Percentiles rank a stretch among this genome's conserved stretches.
Conservation (phyloP, 1,284 basidiomycete genomes). For the Athelia sp. region DNA sequence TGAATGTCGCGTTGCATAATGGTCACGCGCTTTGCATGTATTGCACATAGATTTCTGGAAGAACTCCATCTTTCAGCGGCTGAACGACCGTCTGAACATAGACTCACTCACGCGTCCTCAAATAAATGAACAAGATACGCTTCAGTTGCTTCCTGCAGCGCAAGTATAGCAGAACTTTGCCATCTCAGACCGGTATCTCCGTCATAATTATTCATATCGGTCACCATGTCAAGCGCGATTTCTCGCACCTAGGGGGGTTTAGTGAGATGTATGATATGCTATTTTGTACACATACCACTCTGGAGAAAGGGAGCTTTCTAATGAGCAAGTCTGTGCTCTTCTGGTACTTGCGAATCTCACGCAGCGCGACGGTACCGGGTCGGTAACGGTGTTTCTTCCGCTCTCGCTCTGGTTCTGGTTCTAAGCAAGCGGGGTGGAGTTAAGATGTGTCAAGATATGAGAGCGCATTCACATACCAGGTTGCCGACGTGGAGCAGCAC, state of each 20-base stretch:
- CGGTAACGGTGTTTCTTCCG: conserved; percentile 65
- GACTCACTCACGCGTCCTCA: conserved; percentile 83
- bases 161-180: conserved; percentile 88
- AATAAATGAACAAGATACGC: conserved; percentile 93
- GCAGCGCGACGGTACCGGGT: conserved; percentile 84
- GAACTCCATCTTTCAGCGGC: conserved; percentile 1
- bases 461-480: conserved; percentile 14
- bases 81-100: conserved; percentile 1
- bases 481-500: conserved; percentile 33
- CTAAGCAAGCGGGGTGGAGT: conserved; percentile 9
- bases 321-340: conserved; percentile 87
- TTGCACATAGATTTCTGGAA: conserved; percentile 87
- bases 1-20: conserved; percentile 98
- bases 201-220: conserved; percentile 59
- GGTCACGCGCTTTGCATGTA: conserved; percentile 98
- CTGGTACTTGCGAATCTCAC: conserved; percentile 92
- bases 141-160: conserved; percentile 92
- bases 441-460: not conserved
- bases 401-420: conserved; percentile 20
- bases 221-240: conserved; percentile 84
- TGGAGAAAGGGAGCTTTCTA: conserved; percentile 86
- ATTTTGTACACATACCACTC: conserved; percentile 59
- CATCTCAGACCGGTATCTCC: conserved; percentile 72
- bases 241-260: conserved; percentile 71
- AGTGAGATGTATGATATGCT: conserved; percentile 1